phyloP scores from a whole-genome alignment of 495 filamentous ascomycete species.

The Neurospora sp. region DNA sequence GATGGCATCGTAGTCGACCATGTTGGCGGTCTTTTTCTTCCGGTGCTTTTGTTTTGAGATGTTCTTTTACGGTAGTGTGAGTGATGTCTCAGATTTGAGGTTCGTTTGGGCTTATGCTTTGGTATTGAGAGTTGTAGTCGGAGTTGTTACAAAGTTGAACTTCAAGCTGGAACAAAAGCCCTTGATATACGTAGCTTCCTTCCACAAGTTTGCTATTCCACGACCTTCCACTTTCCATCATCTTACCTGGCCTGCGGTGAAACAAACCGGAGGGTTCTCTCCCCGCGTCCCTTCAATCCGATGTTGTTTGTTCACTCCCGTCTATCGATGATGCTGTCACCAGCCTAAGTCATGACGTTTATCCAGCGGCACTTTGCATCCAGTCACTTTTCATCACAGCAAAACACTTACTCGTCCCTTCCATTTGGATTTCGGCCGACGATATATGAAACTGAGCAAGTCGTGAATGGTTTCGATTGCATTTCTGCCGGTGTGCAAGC shows the following conservation, averaged over 20 bases:
- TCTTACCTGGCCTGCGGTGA: neutral
- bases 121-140: too few relatives aligned
- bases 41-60: too few relatives aligned
- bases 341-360: neutral
- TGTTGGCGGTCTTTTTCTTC: neutral
- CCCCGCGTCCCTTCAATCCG: neutral
- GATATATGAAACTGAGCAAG: neutral
- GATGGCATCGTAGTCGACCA: neutral
- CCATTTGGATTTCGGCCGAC: neutral
- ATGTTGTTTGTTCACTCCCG: neutral
- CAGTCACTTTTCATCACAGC: neutral
- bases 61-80: too few relatives aligned
- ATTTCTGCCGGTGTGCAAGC: too few relatives aligned
- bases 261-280: neutral
- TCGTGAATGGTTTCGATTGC: too few relatives aligned
- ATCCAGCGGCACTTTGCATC: neutral
- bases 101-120: too few relatives aligned
- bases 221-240: neutral
- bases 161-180: neutral
- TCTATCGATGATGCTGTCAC: neutral
- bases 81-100: neutral
- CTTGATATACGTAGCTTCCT: neutral
- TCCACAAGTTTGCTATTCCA: neutral
- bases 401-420: neutral
- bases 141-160: too few relatives aligned